A percentile compares a stretch with the other conserved stretches of the same genome.
Conservation (phyloP, 257 asterid species). For the Rubia yunnanensis region DNA sequence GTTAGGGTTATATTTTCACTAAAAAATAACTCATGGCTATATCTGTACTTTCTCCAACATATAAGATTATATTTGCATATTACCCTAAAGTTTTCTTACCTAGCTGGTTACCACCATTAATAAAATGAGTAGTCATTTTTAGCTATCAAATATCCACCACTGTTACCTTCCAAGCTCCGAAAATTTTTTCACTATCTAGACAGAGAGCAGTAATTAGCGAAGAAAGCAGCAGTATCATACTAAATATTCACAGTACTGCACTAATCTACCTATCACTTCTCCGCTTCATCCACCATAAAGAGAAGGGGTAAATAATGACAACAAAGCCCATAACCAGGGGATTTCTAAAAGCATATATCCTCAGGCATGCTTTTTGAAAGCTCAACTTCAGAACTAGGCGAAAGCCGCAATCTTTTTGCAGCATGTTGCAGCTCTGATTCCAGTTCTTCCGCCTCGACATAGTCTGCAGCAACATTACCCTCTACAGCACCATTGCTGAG, state of each 20-base stretch:
- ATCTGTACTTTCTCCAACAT: no score
- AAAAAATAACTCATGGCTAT: no score
- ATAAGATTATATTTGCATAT: no score
- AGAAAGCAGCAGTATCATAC: neutral
- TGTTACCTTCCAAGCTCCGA: neutral
- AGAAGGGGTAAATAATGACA: neutral
- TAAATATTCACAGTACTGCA: constrained; percentile 7
- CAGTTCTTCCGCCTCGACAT: constrained; percentile 6
- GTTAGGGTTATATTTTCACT: no score
- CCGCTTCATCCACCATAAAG: neutral
- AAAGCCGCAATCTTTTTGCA: constrained; percentile 51
- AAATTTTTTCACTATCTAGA: neutral
- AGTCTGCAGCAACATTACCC: constrained; percentile 2
- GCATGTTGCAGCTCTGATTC: constrained; percentile 28
- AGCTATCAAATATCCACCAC: neutral
- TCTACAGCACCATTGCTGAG: constrained; percentile 10
- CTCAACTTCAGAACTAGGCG: constrained; percentile 24
- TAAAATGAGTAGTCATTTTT: neutral
- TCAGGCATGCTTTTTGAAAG: constrained; percentile 20
- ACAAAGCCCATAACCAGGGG: neutral
- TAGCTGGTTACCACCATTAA: no score
- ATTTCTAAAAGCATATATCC: constrained; percentile 36
- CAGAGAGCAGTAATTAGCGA: neutral
- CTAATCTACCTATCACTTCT: neutral
- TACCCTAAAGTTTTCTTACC: neutral